These are phyloP conservation scores for Xylariomycetidae sp. DNA, from an alignment of 2,329 filamentous ascomycete genomes.

Conservation along the genomic window DNA sequence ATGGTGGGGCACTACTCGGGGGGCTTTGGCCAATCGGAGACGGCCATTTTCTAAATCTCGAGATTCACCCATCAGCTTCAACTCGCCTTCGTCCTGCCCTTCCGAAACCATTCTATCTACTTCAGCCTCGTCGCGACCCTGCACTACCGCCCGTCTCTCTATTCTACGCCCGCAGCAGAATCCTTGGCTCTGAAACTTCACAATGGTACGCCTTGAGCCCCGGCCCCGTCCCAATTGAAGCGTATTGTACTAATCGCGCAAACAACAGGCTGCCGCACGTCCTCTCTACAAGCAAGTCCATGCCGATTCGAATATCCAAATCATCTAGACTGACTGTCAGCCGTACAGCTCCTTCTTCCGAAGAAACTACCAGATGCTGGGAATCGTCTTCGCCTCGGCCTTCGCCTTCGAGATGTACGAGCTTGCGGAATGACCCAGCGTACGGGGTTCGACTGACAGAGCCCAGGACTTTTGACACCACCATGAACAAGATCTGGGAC, in stretches of 20 bases:
- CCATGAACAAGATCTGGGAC: constrained; percentile 86
- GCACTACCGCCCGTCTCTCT: constrained; percentile 4
- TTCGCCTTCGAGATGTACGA: constrained; percentile 93
- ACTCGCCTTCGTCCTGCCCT: too few relatives aligned
- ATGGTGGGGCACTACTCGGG: constrained; percentile 8
- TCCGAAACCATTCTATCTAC: too few relatives aligned
- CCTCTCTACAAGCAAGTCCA: constrained; percentile 55
- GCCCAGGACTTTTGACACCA: constrained; percentile 71
- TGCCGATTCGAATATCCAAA: constrained; percentile 9
- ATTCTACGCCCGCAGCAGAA: constrained; percentile 2
- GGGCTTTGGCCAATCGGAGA: constrained; percentile 30
- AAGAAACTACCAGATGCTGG: constrained; percentile 83
- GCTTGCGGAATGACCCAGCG: constrained; percentile 7
- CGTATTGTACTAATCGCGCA: constrained; percentile 27
- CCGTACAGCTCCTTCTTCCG: constrained; percentile 69
- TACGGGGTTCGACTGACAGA: constrained; percentile 24
- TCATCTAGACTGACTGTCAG: constrained; percentile 16
- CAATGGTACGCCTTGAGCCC: constrained; percentile 47
- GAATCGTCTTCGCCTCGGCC: constrained; percentile 75
- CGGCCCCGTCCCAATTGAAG: constrained; percentile 5
- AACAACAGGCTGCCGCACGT: constrained; percentile 32
- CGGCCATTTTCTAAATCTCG: constrained; percentile 20
- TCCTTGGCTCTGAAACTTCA: constrained; percentile 5
- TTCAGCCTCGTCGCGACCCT: constrained; percentile 7
- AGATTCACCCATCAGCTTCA: too few relatives aligned